Percentiles rank a stretch among this genome's conserved stretches.
Conservation (phyloP, 1,284 basidiomycete species). For the Leccinum angustisporum region DNA sequence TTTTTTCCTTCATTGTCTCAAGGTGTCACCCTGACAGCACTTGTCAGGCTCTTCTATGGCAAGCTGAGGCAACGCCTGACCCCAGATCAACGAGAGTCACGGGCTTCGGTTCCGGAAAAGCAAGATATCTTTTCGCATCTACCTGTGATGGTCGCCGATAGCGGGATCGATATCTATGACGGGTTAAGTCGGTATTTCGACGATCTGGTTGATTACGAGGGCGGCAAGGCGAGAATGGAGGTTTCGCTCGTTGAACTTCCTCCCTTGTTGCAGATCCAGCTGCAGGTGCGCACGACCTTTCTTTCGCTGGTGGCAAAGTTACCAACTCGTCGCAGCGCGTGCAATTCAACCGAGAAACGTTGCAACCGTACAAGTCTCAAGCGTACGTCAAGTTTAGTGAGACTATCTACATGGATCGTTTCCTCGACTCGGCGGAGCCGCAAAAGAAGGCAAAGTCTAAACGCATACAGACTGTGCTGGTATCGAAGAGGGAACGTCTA, state of each 20-base stretch:
- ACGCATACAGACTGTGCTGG: constrained; percentile 66
- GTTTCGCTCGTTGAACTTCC: constrained; percentile 87
- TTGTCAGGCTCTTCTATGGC: constrained; percentile 80
- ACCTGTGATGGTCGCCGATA: constrained; percentile 89
- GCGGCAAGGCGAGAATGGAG: constrained; percentile 84
- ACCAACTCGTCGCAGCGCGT: constrained; percentile 62
- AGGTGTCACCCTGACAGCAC: constrained; percentile 4
- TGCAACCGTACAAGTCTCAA: constrained; percentile 93
- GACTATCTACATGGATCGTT: constrained; percentile 89
- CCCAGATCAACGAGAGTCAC: constrained; percentile 42
- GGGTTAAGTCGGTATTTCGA: constrained; percentile 92
- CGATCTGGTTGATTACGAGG: constrained; percentile 87
- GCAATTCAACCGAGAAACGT: constrained; percentile 91
- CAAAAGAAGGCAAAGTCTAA: constrained; percentile 72
- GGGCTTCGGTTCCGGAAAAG: constrained; percentile 73
- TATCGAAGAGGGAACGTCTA: constrained; percentile 61
- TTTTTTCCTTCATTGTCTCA: not conserved
- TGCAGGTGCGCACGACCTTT: constrained; percentile 61
- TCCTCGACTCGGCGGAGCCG: constrained; percentile 74
- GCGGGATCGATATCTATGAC: constrained; percentile 89
- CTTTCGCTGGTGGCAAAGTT: not conserved
- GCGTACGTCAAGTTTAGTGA: constrained; percentile 91
- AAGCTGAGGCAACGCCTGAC: constrained; percentile 79
- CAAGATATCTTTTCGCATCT: constrained; percentile 93
- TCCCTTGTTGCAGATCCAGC: constrained; percentile 90